Evolutionary conservation across 2,329 filamentous ascomycete genomes (phyloP).

Genomic region (Penicillium palitans): DNA sequence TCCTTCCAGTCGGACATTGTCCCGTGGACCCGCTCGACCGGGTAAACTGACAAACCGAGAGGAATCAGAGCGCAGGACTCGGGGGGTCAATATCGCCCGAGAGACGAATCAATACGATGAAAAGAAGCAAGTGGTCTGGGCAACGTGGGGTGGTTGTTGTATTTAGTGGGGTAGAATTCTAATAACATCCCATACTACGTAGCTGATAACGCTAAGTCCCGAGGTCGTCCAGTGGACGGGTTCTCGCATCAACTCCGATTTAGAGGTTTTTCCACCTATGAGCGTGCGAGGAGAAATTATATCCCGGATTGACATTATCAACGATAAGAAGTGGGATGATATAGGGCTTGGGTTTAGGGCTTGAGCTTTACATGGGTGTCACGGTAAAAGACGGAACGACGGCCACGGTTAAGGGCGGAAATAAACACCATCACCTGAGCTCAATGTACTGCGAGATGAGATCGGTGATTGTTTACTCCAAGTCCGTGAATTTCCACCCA

Average conservation of each 20-base stretch:
- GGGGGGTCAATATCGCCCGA: conserved; percentile 4
- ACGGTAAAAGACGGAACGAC: neutral
- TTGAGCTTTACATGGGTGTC: neutral
- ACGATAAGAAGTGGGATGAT: conserved; percentile 6
- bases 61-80: conserved; percentile 2
- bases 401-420: neutral
- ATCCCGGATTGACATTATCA: conserved; percentile 7
- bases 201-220: neutral
- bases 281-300: conserved; percentile 7
- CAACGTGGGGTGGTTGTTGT: conserved; percentile 4
- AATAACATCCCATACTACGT: neutral
- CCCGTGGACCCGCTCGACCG: conserved; percentile 1
- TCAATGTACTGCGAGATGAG: neutral
- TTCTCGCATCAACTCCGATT: conserved; percentile 21
- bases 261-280: conserved; percentile 30
- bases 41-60: neutral
- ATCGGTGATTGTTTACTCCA: neutral
- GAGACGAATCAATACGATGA: conserved; percentile 1
- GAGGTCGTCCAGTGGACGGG: neutral
- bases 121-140: neutral
- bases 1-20: conserved; percentile 11
- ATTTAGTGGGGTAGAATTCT: neutral
- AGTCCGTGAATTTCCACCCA: neutral
- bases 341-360: conserved; percentile 14
- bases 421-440: neutral